Conservation (phyloP, 2,329 filamentous ascomycete genomes). For the Cyphellophora attinorum region DNA sequence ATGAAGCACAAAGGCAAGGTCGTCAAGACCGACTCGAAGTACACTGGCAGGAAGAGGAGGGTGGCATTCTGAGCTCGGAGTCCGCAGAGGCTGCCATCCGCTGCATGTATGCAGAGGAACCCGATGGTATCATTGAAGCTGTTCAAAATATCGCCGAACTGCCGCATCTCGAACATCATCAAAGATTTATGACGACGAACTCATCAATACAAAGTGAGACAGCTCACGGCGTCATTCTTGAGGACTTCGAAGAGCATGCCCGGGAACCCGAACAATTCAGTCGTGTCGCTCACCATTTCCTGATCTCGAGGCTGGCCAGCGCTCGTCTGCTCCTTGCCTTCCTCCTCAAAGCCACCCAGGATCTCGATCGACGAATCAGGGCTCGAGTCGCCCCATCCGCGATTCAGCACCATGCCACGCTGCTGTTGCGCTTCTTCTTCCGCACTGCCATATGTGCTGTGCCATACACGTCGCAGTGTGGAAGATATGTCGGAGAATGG, state of each 20-base stretch:
- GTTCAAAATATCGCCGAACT: no score
- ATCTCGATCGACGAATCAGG: conserved; percentile 83
- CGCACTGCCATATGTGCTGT: conserved; percentile 49
- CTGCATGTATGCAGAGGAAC: no score
- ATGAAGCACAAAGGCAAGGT: conserved; percentile 93
- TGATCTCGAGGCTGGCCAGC: conserved; percentile 36
- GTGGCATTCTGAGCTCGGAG: conserved; percentile 70
- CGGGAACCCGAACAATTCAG: conserved; percentile 86
- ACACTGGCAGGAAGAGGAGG: conserved; percentile 81
- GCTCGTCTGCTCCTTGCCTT: conserved; percentile 25
- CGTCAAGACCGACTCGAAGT: conserved; percentile 85
- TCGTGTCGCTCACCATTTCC: conserved; percentile 55
- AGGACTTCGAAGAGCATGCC: conserved; percentile 92
- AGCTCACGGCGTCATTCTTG: conserved; percentile 82
- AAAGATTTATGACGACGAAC: no score
- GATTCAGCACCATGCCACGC: conserved; percentile 71
- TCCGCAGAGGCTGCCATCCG: no score
- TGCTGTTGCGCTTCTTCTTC: conserved; percentile 45
- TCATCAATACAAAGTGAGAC: conserved; percentile 81
- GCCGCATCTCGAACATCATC: no score
- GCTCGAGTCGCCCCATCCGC: conserved; percentile 68
- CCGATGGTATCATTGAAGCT: no score
- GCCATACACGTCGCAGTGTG: conserved; percentile 60
- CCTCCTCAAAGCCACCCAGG: conserved; percentile 78
- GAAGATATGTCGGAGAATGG: conserved; percentile 64